Evolutionary conservation across 2,329 filamentous ascomycete species (phyloP), one percentile per base, ranked within the genome.

Genomic region (Pyrenophora teres): DNA sequence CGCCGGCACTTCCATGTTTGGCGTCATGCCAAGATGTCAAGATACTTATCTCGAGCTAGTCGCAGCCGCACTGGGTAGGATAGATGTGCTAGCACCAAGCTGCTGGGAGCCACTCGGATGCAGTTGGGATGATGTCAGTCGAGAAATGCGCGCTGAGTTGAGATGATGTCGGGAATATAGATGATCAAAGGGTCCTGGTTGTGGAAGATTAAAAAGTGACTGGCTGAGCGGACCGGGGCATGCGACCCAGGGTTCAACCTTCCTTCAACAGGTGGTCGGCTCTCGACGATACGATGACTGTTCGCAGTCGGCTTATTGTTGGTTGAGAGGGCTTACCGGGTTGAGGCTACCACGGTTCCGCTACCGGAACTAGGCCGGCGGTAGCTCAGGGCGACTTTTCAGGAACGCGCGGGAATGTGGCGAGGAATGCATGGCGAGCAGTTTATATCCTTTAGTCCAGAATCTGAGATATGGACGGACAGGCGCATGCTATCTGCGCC

Each of bases 1-100:
- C 56, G 58, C 31, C 46, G 56, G 54, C 16, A 56, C 47, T 30
- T 51, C 54, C 56, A 62, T 59, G 42, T 50, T 46, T 48, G 46
- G 51, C 51, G 51, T 35, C 37, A 45, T 53, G 50, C 50, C 50
- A 53, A 53, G 50, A 30, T 32, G 35, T 30, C 21, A 30, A 52
- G 38, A 38, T 42, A 21, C 31, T 43, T 30, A 21, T 35, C 25
- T 38, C 18, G 33, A 43, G 52, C 48, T 52, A 51, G 47, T 30
- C 8, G 36, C 39, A 32, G 44, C 44, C 36, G 38, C 43, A 39
- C 49, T 23, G 47, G 47, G 43, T 23, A 51, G 47, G 43, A 36
- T 21, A 15, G 15, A 15, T 15, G 15, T 15, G 15, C 15, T 15
- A 21, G 33, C n/a, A 38, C 42, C 42, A 36, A 27, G 36, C 27